Base-by-base conservation (phyloP, 352 stramenopile species). In the Phytophthora crassamura region DNA sequence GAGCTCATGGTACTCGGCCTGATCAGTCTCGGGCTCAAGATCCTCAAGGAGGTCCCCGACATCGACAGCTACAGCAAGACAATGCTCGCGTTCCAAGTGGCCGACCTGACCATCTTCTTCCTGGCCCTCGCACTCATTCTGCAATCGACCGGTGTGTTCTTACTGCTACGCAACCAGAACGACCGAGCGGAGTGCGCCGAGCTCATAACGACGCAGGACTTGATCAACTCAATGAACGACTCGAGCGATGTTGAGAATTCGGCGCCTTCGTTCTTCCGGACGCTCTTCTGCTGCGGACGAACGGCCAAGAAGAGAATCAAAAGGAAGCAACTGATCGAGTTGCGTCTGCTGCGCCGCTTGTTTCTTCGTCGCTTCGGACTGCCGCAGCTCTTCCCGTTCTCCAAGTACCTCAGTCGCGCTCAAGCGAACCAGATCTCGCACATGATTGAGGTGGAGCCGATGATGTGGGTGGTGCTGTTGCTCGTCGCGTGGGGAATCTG, bases 401-500 rank as follows among this genome's bases (percentile, higher is more conserved):
- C 76, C 67, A 92, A 92, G 67, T 92, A 92, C 64, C 39, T 92
- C n/a, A 66, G 67, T 18, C 75, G 86, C 22, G 81, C 80, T 18
- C 84, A 90, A 59, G 81, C 88, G 20, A 87, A 84, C 68, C 77
- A 92, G 63, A 89, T 92, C 58, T 79, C 69, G 6, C 74, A 90
- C 56, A 81, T 92, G 71, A 88, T 92, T 18, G 81, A 92, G 20
- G 81, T 92, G 10, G 59, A 89, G 52, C 72, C 86, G 33, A 76
- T 64, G 15, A 88, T 80, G 61, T 92, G 77, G 80, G 43, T 87
- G 16, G 40, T 86, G 15, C 67, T 89, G 20, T 53, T 89, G 2
- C 28, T 64, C 15, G 59, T 85, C 16, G 75, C 72, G 0, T 89
- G 77, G 75, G 34, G 53, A 0, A 59, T 85, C 3, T 55, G 49